Base-by-base conservation (phyloP, 2,329 filamentous ascomycete species). In the Fonsecaea monophora region DNA sequence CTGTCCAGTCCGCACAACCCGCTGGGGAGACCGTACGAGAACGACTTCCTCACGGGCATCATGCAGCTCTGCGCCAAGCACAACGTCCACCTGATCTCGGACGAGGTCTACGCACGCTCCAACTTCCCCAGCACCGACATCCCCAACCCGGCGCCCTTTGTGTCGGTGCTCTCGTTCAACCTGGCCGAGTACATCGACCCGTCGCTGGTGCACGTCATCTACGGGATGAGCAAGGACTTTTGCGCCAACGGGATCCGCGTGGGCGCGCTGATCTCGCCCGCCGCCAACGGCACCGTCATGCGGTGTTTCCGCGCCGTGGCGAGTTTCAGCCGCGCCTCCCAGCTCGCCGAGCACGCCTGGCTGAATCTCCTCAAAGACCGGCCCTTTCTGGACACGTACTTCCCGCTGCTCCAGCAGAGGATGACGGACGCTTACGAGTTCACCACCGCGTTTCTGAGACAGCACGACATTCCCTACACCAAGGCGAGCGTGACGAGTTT, bases 21-120 rank as follows among this genome's bases (percentile, higher is more conserved):
- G 0, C 76, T 86, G 1, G 84, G 84, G 0, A 76, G 80, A 4
- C 83, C 81, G 70, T 84, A 84, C 66, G 66, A 81, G 4, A 77
- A 75, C 2, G 71, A 74, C 2, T 76, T 77, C 4, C 70, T 86
- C 3, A 66, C 78, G 0, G 76, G 74, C 2, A 73, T 85, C 18
- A 79, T 87, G 77, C 70, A 71, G 2, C 71, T 87, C 40, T 87
- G 85, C 70, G 75, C 83, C 48, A 78, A 79, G 62, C 75, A 86
- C 68, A 68, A 77, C 2, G 74, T 87, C 5, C 84, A 88, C 69
- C 76, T 88, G 53, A 81, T 88, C 74, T 82, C 81, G 68, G 86
- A 88, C 72, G 86, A 88, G 71, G 82, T 88, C 38, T 88, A 88
- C 70, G 86, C 84, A 0, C 71, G 84, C 4, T 87, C 85, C 0